Evolutionary conservation across 768 basidiomycete species (phyloP), one percentile per base, ranked within the genome.

Genomic region (Mycena belliarum): DNA sequence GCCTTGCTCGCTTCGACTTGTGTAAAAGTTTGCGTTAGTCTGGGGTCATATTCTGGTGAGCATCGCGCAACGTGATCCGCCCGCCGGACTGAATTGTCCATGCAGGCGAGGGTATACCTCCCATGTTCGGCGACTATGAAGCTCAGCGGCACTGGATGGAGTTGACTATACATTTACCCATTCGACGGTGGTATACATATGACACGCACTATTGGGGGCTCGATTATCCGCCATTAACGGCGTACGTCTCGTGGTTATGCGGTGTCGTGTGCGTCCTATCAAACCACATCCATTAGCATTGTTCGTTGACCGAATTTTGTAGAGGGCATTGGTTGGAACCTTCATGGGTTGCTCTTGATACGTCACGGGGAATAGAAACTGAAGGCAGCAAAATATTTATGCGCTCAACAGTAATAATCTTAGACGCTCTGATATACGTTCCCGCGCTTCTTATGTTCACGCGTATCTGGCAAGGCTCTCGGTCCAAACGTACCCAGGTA

Each of bases 91-190:
- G 20, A 28, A 44, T 63, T 42, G 52, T n/a, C 29, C 40, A 40
- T 32, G 29, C 60, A 92, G 93, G 93, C 7, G 70, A 82, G 61
- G 77, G 69, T 28, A 82, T 84, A 3, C 89, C 93, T 0, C 93
- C 92, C 0, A 87, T 94, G 86, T 92, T 81, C 62, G 94, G 94
- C 4, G 94, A 96, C 72, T 96, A 91, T 64, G 94, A 96, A 70
- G 94, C 94, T 0, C 94, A 95, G 67, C 78, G 94, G 51, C 94
- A 95, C 72, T 96, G 94, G 94, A 92, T 96, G 91, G 94, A 95
- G 65, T 69, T 96, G 37, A 93, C 91, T 3, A 71, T 86, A 24
- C 89, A 95, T 67, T 75, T 93, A 0, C 91, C 94, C 0, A 65
- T 84, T 20, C 74, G 73, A 15, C 73, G 88, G 60, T 98, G 95